phyloP scores from a whole-genome alignment of 2,329 filamentous ascomycete genomes.

The Fusarium udum region DNA sequence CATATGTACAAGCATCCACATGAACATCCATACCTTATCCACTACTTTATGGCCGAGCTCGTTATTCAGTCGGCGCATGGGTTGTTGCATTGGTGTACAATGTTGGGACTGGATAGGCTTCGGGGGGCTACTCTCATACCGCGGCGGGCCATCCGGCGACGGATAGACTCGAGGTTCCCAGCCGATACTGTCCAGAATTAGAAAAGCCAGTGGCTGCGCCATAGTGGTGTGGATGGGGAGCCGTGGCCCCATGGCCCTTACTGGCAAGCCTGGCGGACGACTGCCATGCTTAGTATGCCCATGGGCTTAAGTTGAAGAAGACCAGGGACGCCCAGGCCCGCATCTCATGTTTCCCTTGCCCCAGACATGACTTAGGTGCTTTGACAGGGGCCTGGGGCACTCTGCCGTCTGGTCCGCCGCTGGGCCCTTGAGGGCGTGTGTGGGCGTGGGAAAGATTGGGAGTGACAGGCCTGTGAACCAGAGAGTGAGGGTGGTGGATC shows the following conservation, averaged over 20 bases:
- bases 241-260: constrained; percentile 30
- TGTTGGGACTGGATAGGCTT: constrained; percentile 32
- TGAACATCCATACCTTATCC: constrained; percentile 36
- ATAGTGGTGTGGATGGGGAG: constrained; percentile 43
- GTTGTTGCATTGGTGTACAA: constrained; percentile 33
- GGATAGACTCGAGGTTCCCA: constrained; percentile 34
- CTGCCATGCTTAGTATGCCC: constrained; percentile 2
- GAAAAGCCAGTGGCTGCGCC: constrained; percentile 49
- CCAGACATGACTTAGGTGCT: constrained; percentile 41
- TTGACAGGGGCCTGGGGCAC: constrained; percentile 39
- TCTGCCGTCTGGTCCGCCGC: constrained; percentile 44
- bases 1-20: constrained; percentile 24
- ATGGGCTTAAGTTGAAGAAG: constrained; percentile 29
- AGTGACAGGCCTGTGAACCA: constrained; percentile 16
- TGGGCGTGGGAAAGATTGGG: constrained; percentile 27
- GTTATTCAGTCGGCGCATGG: constrained; percentile 44
- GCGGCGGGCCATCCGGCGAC: constrained; percentile 45
- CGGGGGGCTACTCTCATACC: constrained; percentile 41
- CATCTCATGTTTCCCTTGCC: constrained; percentile 45
- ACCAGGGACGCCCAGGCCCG: constrained; percentile 33
- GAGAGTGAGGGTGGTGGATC: constrained; percentile 35
- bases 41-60: constrained; percentile 43
- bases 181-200: constrained; percentile 48
- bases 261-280: constrained; percentile 30
- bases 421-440: constrained; percentile 22